Percentiles rank a stretch among this genome's conserved stretches.
These are phyloP conservation scores for Lithospermum erythrorhizon DNA, from an alignment of 257 asterid species.

Conservation along the genomic window DNA sequence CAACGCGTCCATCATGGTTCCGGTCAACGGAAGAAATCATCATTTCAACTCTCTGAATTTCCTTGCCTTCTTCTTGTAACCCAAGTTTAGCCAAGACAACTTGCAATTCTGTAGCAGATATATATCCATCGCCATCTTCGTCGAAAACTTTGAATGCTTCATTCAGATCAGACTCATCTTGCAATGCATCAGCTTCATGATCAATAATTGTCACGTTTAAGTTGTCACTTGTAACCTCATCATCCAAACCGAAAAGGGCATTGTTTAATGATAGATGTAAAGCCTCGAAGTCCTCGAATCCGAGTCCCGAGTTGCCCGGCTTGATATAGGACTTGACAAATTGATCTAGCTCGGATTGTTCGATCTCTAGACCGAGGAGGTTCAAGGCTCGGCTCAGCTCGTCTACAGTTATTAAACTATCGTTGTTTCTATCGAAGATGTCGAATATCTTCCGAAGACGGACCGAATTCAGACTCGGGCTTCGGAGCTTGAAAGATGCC, in stretches of 20 bases:
- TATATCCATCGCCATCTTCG: constrained; percentile 66
- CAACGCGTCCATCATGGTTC: constrained; percentile 62
- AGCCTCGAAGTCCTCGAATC: constrained; percentile 46
- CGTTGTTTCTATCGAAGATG: constrained; percentile 60
- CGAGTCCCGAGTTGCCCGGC: constrained; percentile 37
- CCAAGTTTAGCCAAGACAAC: constrained; percentile 52
- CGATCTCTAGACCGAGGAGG: constrained; percentile 49
- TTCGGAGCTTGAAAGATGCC: constrained; percentile 45
- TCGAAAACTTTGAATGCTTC: constrained; percentile 84
- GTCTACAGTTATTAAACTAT: constrained; percentile 38
- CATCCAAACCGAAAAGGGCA: constrained; percentile 25
- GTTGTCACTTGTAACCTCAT: neutral
- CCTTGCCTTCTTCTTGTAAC: constrained; percentile 41
- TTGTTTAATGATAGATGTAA: constrained; percentile 43
- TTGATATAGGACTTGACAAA: constrained; percentile 30
- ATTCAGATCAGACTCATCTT: constrained; percentile 44
- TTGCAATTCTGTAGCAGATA: constrained; percentile 59
- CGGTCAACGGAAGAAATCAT: constrained; percentile 67
- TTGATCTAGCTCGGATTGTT: constrained; percentile 28
- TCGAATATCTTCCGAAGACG: constrained; percentile 74
- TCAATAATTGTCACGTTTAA: neutral
- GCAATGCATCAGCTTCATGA: neutral
- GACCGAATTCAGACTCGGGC: constrained; percentile 62
- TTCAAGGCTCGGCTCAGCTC: constrained; percentile 55
- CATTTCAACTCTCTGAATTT: constrained; percentile 47